phyloP scores from a whole-genome alignment of 2,329 filamentous ascomycete genomes.

The Hysterium pulicare region DNA sequence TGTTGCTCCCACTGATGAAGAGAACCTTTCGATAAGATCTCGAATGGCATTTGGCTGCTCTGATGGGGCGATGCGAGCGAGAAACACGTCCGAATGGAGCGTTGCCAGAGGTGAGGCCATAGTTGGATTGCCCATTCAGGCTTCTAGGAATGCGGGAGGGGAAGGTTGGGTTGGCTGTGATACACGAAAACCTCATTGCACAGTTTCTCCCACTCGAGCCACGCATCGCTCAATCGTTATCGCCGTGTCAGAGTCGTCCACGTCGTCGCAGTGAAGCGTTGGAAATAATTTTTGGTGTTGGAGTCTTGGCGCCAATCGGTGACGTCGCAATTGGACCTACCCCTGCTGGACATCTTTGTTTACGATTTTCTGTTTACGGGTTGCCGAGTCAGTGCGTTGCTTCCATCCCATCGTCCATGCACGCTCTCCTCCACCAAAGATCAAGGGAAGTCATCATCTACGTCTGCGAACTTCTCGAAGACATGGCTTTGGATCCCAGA shows the following conservation, averaged over 20 bases:
- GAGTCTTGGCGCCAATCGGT: conserved; percentile 17
- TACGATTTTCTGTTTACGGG: conserved; percentile 25
- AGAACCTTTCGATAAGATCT: conserved; percentile 4
- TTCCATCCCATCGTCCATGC: no score
- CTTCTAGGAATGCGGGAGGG: not conserved
- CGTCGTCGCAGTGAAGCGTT: not conserved
- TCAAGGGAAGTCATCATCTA: conserved; percentile 22
- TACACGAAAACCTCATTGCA: no score
- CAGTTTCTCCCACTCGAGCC: no score
- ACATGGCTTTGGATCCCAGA: conserved; percentile 20
- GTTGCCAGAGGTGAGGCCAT: conserved; percentile 8
- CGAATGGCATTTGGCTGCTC: conserved; percentile 4
- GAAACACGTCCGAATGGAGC: conserved; percentile 7
- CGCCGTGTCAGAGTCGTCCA: not conserved
- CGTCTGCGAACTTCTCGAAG: conserved; percentile 22
- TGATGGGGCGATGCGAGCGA: conserved; percentile 6
- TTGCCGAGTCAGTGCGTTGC: no score
- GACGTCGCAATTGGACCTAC: conserved; percentile 22
- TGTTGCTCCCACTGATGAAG: not conserved
- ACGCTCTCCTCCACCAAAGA: conserved; percentile 27
- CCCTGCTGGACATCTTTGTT: conserved; percentile 30
- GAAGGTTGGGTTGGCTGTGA: no score
- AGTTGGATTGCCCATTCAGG: not conserved
- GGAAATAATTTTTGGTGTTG: conserved; percentile 2
- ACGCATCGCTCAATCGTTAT: no score